Evolutionary conservation across 345 rosid genomes (phyloP), one percentile per base, ranked within the genome.

Genomic region (Sonneratia alba): DNA sequence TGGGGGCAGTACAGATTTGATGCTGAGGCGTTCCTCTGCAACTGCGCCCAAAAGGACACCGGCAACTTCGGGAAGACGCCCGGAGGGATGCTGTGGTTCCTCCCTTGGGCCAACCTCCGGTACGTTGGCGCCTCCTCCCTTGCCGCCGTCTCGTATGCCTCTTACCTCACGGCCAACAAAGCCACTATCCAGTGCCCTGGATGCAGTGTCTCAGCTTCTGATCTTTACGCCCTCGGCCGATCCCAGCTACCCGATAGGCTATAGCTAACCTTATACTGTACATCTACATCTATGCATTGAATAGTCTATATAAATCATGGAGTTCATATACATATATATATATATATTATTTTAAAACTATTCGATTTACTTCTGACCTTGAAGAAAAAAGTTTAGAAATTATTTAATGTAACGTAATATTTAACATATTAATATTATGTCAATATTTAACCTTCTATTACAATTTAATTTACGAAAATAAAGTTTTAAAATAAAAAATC

Each of bases 21-120:
- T 48, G 86, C 79, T 0, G 89, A 87, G 80, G 75, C 74, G 69
- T 87, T 86, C 76, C 64, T 87, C 38, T 88, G 88, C 69, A 77
- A 83, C 14, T 79, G 74, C 72, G 71, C 83, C 32, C 83, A 84
- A 64, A 87, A 86, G 74, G 86, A 85, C 56, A 66, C 15, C 76
- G 68, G 62, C 68, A 80, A 85, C 38, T 55, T 81, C 45, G 63
- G 68, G 69, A 80, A 75, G 73, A 71, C 84, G 16, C 75, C 83
- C 0, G 81, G 86, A 0, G 84, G 85, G 11, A 18, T 78, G 76
- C n/a, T 80, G 24, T 80, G 79, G 82, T 75, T 79, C 51, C 74
- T 42, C 59, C 75, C 70, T 1, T 47, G 51, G 51, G 61, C 72
- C 40, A 85, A 82, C 70, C 81, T 82, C 22, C 81, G 79, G 68